Conservation (phyloP, 1,284 basidiomycete species). For the Retiboletus flavoniger region DNA sequence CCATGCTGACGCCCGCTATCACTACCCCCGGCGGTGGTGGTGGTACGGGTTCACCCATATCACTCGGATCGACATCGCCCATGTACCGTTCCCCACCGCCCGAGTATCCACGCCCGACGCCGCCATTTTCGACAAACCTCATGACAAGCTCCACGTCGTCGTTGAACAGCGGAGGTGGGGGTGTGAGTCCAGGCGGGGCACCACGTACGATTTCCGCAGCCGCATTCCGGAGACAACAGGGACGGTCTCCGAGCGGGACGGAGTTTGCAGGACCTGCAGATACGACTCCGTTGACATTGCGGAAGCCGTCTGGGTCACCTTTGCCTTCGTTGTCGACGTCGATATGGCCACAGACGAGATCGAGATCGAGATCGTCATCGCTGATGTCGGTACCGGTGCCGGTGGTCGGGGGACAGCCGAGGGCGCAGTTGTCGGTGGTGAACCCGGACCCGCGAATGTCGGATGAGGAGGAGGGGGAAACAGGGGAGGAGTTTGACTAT, state of each 20-base stretch:
- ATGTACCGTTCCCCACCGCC: slow-evolving; percentile 41
- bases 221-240: slow-evolving; percentile 62
- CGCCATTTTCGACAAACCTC: slow-evolving; percentile 32
- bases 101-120: slow-evolving; percentile 33
- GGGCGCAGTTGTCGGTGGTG: slow-evolving; percentile 26
- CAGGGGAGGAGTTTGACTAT: slow-evolving; percentile 48
- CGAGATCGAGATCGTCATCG: slow-evolving; percentile 12
- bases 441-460: slow-evolving; percentile 29
- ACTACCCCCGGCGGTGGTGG: not conserved
- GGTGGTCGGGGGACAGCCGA: slow-evolving; percentile 29
- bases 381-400: too few species aligned
- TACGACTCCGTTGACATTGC: slow-evolving; percentile 48
- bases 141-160: slow-evolving; percentile 38
- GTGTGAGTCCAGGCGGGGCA: slow-evolving; percentile 9
- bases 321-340: slow-evolving; percentile 1
- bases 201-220: slow-evolving; percentile 68
- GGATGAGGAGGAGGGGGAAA: slow-evolving; percentile 48
- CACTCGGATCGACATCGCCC: slow-evolving; percentile 23
- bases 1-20: slow-evolving; percentile 1
- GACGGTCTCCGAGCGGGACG: slow-evolving; percentile 34
- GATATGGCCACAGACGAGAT: not conserved
- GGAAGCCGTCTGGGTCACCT: slow-evolving; percentile 28
- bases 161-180: slow-evolving; percentile 21
- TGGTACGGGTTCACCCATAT: slow-evolving; percentile 2
- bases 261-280: slow-evolving; percentile 34